These are phyloP conservation scores for Candida suzukii DNA, from an alignment of 805 yeast species.

Conservation along the genomic window DNA sequence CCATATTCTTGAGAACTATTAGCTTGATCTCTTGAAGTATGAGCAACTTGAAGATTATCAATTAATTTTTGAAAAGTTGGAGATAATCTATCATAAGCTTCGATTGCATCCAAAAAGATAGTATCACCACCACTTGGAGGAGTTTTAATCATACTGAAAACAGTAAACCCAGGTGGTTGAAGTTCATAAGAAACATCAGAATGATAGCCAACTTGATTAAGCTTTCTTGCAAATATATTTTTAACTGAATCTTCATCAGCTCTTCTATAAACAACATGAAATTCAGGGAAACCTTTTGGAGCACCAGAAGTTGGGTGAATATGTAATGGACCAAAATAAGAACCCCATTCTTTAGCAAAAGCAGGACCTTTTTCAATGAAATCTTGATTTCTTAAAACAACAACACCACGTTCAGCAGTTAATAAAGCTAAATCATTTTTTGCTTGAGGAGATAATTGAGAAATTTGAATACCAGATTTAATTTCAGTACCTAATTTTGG, in stretches of 20 bases:
- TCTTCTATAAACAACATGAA: slow-evolving; percentile 49
- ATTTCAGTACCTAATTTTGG: slow-evolving; percentile 66
- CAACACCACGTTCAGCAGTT: slow-evolving; percentile 61
- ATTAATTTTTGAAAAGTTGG: slow-evolving; percentile 54
- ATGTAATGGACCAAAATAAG: slow-evolving; percentile 58
- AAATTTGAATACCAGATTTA: slow-evolving; percentile 42
- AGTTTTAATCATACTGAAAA: slow-evolving; percentile 48
- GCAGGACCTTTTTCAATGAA: slow-evolving; percentile 44
- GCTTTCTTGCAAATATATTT: slow-evolving; percentile 24
- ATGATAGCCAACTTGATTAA: slow-evolving; percentile 46
- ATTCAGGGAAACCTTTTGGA: slow-evolving; percentile 45
- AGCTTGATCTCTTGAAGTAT: slow-evolving; percentile 69
- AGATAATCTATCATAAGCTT: slow-evolving; percentile 66
- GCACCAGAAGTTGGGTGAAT: slow-evolving; percentile 70
- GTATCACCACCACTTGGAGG: slow-evolving; percentile 74
- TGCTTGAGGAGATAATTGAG: slow-evolving; percentile 40
- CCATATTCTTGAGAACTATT: slow-evolving; percentile 45
- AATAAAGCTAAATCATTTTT: slow-evolving; percentile 59
- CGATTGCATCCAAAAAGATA: slow-evolving; percentile 63
- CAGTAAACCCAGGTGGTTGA: slow-evolving; percentile 66
- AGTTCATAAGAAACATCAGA: slow-evolving; percentile 65
- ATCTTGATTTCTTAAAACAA: slow-evolving; percentile 55
- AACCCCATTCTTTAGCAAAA: slow-evolving; percentile 40
- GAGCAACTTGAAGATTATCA: slow-evolving; percentile 57
- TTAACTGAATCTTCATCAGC: slow-evolving; percentile 28